Evolutionary conservation across 495 filamentous ascomycete species (phyloP).

Genomic region (Lasiosphaeria hispida): DNA sequence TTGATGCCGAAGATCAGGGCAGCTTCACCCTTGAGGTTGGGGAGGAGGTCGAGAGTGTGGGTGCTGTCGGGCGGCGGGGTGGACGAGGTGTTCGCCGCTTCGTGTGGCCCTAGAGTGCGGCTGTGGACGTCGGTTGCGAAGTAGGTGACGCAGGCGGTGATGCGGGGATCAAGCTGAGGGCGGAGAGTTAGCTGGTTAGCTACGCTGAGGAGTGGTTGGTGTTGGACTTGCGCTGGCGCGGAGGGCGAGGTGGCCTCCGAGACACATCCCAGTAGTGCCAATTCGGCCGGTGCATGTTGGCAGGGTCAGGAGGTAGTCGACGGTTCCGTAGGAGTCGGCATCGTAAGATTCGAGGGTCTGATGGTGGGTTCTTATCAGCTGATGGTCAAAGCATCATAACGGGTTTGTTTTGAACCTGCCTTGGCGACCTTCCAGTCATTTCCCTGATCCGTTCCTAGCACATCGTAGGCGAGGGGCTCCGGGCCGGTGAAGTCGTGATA

Average conservation of each 20-base stretch:
- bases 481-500: conserved; percentile 93
- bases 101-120: conserved; percentile 61
- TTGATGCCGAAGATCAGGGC: conserved; percentile 89
- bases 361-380: not conserved
- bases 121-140: conserved; percentile 92
- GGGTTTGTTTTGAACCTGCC: conserved; percentile 33
- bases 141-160: conserved; percentile 78
- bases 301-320: conserved; percentile 71
- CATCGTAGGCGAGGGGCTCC: conserved; percentile 82
- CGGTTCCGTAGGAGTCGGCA: conserved; percentile 72
- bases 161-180: conserved; percentile 61
- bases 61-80: conserved; percentile 28
- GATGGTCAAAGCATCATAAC: not conserved
- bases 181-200: not conserved
- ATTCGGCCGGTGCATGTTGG: conserved; percentile 81
- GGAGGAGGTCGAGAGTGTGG: conserved; percentile 46
- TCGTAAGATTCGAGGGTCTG: conserved; percentile 85
- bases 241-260: conserved; percentile 87
- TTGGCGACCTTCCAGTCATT: conserved; percentile 85
- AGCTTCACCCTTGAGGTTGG: conserved; percentile 74
- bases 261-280: conserved; percentile 91
- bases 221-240: conserved; percentile 58
- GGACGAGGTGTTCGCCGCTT: conserved; percentile 30
- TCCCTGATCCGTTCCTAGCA: conserved; percentile 79
- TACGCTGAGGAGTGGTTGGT: not conserved